Conservation (phyloP, 2,329 filamentous ascomycete species). For the Clarireedia paspali region DNA sequence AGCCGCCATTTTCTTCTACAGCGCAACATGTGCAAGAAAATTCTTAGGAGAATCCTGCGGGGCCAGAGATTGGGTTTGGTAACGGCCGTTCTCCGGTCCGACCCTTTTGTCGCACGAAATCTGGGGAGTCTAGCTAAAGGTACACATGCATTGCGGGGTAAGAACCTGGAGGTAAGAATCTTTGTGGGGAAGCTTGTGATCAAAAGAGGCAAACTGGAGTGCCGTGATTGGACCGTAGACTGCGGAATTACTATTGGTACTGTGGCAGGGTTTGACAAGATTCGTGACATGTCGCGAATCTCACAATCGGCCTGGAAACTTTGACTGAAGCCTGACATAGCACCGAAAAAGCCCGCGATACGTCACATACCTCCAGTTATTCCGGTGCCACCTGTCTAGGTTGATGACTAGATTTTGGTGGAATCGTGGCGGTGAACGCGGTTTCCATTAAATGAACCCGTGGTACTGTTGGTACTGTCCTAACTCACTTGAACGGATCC, state of each 20-base stretch:
- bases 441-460: no score
- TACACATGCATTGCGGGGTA: not conserved
- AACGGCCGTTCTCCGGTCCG: slow-evolving; percentile 10
- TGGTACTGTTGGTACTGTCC: no score
- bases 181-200: slow-evolving; percentile 10
- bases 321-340: not conserved
- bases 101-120: not conserved
- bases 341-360: not conserved
- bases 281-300: slow-evolving; percentile 10
- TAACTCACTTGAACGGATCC: no score
- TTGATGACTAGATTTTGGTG: no score
- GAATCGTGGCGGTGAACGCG: no score
- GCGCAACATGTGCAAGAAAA: not conserved
- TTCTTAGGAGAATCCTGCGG: not conserved
- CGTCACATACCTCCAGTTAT: not conserved
- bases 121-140: not conserved
- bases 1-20: not conserved
- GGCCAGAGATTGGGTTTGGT: not conserved
- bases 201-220: slow-evolving; percentile 1
- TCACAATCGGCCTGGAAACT: not conserved
- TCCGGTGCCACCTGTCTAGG: not conserved
- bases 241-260: not conserved
- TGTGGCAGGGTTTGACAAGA: slow-evolving; percentile 5
- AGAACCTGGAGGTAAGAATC: slow-evolving; percentile 1
- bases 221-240: not conserved